These are phyloP conservation scores for Trypanosoma rangeli DNA, from an alignment of 208 protist genomes.

Conservation along the genomic window DNA sequence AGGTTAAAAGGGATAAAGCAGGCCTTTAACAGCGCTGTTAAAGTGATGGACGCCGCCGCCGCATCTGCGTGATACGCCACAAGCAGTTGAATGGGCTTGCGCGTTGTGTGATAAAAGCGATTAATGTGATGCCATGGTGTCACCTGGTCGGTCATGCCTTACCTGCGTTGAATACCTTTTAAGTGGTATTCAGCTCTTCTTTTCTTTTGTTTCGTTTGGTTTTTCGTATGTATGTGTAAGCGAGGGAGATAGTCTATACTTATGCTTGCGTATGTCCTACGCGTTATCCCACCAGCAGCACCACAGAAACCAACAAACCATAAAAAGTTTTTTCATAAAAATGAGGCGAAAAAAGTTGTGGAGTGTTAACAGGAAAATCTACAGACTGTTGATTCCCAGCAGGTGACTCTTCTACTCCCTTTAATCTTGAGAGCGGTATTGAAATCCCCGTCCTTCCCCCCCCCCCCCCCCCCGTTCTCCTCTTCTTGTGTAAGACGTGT, in stretches of 20 bases:
- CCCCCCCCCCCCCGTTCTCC: too few species aligned
- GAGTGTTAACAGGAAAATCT: not conserved
- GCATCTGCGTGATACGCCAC: conserved; percentile 76
- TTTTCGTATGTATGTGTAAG: not conserved
- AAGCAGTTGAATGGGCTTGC: conserved; percentile 68
- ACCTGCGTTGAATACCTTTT: not conserved
- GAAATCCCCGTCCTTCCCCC: not conserved
- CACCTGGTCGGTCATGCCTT: conserved; percentile 23
- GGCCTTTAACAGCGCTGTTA: conserved; percentile 66
- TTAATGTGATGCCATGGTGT: conserved; percentile 68
- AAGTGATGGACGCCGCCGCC: conserved; percentile 65
- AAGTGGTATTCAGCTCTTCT: not conserved
- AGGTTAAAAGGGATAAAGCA: conserved; percentile 76
- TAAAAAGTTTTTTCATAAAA: conserved; percentile 18
- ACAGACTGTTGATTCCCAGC: not conserved
- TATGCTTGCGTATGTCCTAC: not conserved
- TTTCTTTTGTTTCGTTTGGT: conserved; percentile 1
- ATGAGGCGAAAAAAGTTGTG: conserved; percentile 25
- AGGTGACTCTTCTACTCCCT: not conserved
- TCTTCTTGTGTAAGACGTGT: not conserved
- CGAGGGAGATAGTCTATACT: conserved; percentile 7
- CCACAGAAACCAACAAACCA: conserved; percentile 21
- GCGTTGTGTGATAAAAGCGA: conserved; percentile 60
- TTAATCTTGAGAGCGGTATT: not conserved
- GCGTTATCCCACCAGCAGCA: not conserved